Conservation (phyloP, 2,329 filamentous ascomycete genomes). For the Periglandula ipomoeae region DNA sequence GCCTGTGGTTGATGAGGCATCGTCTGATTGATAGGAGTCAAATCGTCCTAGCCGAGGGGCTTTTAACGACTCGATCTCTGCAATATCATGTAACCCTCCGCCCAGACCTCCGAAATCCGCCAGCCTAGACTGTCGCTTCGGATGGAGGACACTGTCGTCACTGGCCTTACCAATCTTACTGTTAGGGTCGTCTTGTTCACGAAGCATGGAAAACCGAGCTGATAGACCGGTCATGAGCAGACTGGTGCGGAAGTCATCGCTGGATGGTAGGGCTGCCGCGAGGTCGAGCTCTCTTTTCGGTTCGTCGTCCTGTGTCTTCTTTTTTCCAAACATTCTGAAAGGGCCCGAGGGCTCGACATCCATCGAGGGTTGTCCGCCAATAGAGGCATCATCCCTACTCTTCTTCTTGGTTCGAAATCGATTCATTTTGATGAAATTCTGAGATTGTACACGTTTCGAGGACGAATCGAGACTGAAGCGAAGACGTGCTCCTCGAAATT, state of each 20-base stretch:
- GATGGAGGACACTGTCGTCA: slow-evolving; percentile 85
- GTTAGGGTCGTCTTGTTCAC: slow-evolving; percentile 86
- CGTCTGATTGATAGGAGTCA: slow-evolving; percentile 62
- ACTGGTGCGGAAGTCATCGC: slow-evolving; percentile 90
- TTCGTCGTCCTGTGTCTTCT: slow-evolving; percentile 46
- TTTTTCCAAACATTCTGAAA: slow-evolving; percentile 47
- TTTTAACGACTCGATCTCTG: slow-evolving; percentile 77
- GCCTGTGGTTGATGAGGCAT: slow-evolving; percentile 52
- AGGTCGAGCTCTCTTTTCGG: slow-evolving; percentile 64
- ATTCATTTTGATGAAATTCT: slow-evolving; percentile 44
- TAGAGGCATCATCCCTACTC: slow-evolving; percentile 46
- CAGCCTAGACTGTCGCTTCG: slow-evolving; percentile 70
- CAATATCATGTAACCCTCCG: slow-evolving; percentile 67
- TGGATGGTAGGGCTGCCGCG: slow-evolving; percentile 62
- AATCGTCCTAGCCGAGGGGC: slow-evolving; percentile 51
- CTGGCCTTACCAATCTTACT: slow-evolving; percentile 88
- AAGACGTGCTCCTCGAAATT: background rate
- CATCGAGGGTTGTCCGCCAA: slow-evolving; percentile 38
- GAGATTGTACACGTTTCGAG: background rate
- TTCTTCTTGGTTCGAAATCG: slow-evolving; percentile 68
- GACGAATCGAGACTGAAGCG: background rate
- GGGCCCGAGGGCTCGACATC: slow-evolving; percentile 45
- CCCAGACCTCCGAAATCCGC: slow-evolving; percentile 54
- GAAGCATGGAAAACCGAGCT: slow-evolving; percentile 90
- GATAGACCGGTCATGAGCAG: slow-evolving; percentile 92